Percentiles rank a stretch among this genome's conserved stretches.
Evolutionary conservation across 2,329 filamentous ascomycete species (phyloP).

Genomic region (Aureobasidium melanogenum): DNA sequence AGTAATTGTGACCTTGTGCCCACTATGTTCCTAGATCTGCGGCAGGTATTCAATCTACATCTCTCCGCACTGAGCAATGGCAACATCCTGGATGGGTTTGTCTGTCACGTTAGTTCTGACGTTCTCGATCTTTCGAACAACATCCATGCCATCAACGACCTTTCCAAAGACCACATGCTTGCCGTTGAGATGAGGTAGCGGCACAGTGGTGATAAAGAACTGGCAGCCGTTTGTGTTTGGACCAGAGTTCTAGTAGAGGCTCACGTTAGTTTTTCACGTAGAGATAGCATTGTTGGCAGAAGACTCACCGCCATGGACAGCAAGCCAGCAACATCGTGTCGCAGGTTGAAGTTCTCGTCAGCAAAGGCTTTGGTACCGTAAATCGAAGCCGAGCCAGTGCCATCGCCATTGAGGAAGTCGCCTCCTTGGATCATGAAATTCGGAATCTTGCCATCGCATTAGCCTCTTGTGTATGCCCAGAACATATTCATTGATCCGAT

Average conservation of each 20-base stretch:
- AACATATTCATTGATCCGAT: background rate
- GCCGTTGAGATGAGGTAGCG: conserved; percentile 77
- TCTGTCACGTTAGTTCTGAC: conserved; percentile 69
- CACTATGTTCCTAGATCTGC: background rate
- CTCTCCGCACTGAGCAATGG: conserved; percentile 81
- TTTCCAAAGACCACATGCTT: conserved; percentile 96
- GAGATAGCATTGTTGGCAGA: background rate
- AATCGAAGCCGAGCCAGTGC: conserved; percentile 70
- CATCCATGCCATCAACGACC: conserved; percentile 81
- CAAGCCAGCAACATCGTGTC: conserved; percentile 70
- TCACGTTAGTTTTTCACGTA: background rate
- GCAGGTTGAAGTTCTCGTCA: conserved; percentile 80
- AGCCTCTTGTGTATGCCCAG: background rate
- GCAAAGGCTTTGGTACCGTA: conserved; percentile 78
- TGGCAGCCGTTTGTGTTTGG: conserved; percentile 90
- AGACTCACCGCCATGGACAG: conserved; percentile 82
- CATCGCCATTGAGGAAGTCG: conserved; percentile 89
- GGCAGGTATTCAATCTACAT: conserved; percentile 49
- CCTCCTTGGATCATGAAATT: conserved; percentile 98
- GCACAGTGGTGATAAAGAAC: conserved; percentile 91
- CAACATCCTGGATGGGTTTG: conserved; percentile 74
- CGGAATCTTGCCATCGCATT: conserved; percentile 57
- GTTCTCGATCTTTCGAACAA: conserved; percentile 86
- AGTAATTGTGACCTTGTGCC: background rate
- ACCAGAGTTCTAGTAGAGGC: conserved; percentile 61